Conservation (phyloP, 305 asterid genomes). For the Lippia alba region DNA sequence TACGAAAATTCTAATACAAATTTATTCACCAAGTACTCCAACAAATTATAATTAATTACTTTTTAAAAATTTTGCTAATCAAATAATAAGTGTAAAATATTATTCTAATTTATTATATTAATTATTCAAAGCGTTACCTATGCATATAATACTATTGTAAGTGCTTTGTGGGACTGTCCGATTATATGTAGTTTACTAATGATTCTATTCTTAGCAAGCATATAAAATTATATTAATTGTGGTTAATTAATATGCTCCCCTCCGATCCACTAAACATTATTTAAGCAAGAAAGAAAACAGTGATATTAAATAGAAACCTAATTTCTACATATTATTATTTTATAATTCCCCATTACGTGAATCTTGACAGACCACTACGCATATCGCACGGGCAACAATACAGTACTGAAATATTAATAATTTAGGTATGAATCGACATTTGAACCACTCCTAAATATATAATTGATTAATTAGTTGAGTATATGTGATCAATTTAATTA, state of each 20-base stretch:
- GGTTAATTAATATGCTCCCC: constrained; percentile 21
- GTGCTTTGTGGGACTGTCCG: constrained; percentile 4
- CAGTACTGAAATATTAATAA: constrained; percentile 24
- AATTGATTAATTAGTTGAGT: no score
- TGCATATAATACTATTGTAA: constrained; percentile 1
- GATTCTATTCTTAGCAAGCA: constrained; percentile 12
- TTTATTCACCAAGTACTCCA: no score
- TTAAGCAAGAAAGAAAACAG: not conserved
- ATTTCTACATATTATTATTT: not conserved
- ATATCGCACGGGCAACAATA: constrained; percentile 25
- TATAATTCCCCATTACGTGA: constrained; percentile 24
- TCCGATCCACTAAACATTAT: constrained; percentile 29
- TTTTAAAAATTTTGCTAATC: no score
- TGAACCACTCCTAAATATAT: constrained; percentile 24
- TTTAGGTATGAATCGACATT: constrained; percentile 28
- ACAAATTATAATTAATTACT: no score
- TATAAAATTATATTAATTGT: not conserved
- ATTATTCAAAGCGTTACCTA: not conserved
- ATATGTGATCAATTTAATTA: not conserved
- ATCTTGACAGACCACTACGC: constrained; percentile 25
- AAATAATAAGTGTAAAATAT: no score
- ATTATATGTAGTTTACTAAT: constrained; percentile 15
- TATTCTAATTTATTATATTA: not conserved
- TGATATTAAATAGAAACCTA: constrained; percentile 3
- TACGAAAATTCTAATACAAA: no score